Base-by-base conservation (phyloP, 169 alveolate genomes). In the Babesia divergens region DNA sequence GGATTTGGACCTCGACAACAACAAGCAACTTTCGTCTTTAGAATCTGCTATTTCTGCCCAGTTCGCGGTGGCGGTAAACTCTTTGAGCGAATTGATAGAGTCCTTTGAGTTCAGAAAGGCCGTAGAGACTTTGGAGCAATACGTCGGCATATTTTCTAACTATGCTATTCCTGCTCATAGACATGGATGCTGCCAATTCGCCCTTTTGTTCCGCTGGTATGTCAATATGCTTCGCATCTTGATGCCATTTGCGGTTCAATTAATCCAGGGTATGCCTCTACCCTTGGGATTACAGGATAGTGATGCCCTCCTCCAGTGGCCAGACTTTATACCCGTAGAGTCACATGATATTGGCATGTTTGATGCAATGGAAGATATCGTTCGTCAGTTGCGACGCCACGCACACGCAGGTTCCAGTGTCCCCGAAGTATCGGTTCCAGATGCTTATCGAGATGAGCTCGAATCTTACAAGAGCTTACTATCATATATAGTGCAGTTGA, bases 101-200 rank as follows among this genome's bases (percentile, higher is more conserved):
- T 4, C 32, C 22, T 80, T 80, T 44, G 55, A 51, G 50, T 58
- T 80, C 20, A 40, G 58, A 16, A 55, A 22, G n/a, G 51, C 83
- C 14, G 5, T 68, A 16, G 46, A 40, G 24, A 3, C 24, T 16
- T 26, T 77, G 24, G 72, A 66, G 42, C 11, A 56, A 11, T 65
- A 34, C 22, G 69, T 77, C 0, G 18, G 22, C 35, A 37, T 54
- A 1, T 70, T 69, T 51, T 70, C 88, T 8, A 35, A 50, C 26
- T 80, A 56, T 47, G 35, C 59, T 9, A 60, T 80, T 16, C 88
- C 88, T 8, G 20, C 69, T 20, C 80, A 43, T 26, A 58, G 56
- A 1, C n/a, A n/a, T 13, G 43, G 52, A 14, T 20, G 29, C 54
- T 32, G 18, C 42, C 38, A 28, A 22, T 28, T 65, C 2, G 54